Evolutionary conservation across 2,329 filamentous ascomycete species (phyloP).

Genomic region (Eurotiales sp.): DNA sequence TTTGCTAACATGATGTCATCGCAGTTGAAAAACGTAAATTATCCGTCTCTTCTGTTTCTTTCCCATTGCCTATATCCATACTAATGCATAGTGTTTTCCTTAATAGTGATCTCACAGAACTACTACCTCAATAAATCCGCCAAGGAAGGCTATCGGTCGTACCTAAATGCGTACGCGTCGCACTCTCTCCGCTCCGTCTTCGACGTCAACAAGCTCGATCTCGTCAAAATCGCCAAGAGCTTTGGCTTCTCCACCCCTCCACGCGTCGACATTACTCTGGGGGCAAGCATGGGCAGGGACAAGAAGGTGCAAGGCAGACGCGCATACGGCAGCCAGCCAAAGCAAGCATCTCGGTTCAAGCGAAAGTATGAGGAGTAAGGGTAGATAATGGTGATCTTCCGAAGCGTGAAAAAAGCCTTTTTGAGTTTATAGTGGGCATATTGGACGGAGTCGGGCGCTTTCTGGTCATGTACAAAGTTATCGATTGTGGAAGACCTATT

Average conservation of each 20-base stretch:
- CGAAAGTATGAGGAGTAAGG: constrained; percentile 37
- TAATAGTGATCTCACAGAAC: constrained; percentile 84
- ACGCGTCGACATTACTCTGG: constrained; percentile 72
- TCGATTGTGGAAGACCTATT: too few species aligned
- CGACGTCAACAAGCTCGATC: constrained; percentile 75
- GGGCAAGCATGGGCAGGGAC: constrained; percentile 69
- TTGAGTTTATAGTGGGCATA: constrained; percentile 8
- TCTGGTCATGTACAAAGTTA: background rate
- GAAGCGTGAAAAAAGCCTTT: background rate
- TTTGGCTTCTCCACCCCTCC: constrained; percentile 78
- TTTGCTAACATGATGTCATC: constrained; percentile 1
- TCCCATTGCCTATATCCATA: background rate
- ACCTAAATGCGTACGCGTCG: constrained; percentile 90
- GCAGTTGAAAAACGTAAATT: constrained; percentile 15
- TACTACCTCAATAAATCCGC: constrained; percentile 92
- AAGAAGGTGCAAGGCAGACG: constrained; percentile 65
- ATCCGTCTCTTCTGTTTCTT: background rate
- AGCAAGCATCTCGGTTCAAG: constrained; percentile 58
- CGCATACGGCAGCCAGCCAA: constrained; percentile 75
- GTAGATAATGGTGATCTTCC: too few species aligned
- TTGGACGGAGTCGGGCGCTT: constrained; percentile 13
- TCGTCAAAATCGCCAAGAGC: constrained; percentile 78
- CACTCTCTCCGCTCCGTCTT: constrained; percentile 81
- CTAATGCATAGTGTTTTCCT: background rate
- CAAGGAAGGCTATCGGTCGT: constrained; percentile 76